Percentiles rank a stretch among this genome's conserved stretches.
Evolutionary conservation across 495 filamentous ascomycete genomes (phyloP).

Genomic region (Aspergillus funiculosus): DNA sequence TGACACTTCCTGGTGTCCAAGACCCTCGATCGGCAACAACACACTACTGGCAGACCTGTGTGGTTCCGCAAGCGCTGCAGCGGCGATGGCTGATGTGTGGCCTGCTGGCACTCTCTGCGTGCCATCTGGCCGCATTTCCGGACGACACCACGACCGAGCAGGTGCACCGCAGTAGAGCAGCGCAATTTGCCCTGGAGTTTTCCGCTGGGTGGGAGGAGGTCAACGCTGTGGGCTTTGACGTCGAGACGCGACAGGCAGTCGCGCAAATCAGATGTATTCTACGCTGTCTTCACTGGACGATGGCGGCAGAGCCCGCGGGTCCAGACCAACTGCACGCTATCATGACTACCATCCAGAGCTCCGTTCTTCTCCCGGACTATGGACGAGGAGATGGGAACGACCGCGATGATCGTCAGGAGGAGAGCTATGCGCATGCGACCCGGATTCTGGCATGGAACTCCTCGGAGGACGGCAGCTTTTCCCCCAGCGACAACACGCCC

Average conservation of each 20-base stretch:
- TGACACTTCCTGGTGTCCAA: neutral
- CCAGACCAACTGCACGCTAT: neutral
- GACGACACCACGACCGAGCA: neutral
- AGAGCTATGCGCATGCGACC: no score
- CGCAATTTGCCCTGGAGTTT: neutral
- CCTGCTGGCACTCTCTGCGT: slow-evolving; percentile 5
- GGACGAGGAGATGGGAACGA: no score
- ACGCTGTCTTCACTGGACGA: neutral
- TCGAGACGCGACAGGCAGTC: neutral
- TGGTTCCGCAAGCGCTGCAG: slow-evolving; percentile 1
- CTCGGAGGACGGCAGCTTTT: neutral
- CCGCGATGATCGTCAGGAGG: no score
- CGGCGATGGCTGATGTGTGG: slow-evolving; percentile 8
- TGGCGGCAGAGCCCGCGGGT: neutral
- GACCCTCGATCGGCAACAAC: no score
- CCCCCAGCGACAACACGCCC: neutral
- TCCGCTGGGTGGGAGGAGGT: neutral
- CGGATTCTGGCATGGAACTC: neutral
- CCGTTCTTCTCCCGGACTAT: no score
- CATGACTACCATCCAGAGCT: neutral
- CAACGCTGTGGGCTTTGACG: no score
- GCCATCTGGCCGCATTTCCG: neutral
- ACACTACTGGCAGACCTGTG: neutral
- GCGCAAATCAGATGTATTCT: neutral
- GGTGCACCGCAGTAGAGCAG: neutral